Base-by-base conservation (phyloP, 2,329 filamentous ascomycete species). In the Fusarium globosum region DNA sequence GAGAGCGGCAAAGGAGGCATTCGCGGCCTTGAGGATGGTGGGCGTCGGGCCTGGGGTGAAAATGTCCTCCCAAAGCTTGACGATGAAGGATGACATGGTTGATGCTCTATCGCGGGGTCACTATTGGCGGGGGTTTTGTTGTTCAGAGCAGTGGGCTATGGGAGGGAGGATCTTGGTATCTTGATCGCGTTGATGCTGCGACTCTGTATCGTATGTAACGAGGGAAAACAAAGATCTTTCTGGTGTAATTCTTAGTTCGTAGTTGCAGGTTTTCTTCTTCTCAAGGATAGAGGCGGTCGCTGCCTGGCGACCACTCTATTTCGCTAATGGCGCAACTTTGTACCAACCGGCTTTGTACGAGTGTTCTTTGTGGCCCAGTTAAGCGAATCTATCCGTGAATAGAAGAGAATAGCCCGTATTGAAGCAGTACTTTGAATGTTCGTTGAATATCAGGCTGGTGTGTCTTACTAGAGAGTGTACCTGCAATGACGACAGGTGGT, bases 41-140 rank as follows among this genome's bases (percentile, higher is more conserved):
- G 94, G 94, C 2, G 95, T 98, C 52, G 96, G 90, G 65, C 96
- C 96, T 2, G 96, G 94, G 10, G 93, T 96, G 88, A 98, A 98
- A 86, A 98, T 91, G 80, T 94, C 97, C 80, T 93, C 89, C 93
- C 94, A 97, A 69, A 98, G 92, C 76, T 95, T 90, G 79, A 90
- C 87, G 71, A 97, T 79, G 83, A 92, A 92, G 77, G 85, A 81
- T 20, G 90, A 85, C 89, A 91, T 91, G 76, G 65, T 75, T 52
- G 60, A 66, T 57, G 33, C 26, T 55, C 48, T 70, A 66, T 66
- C 68, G 68, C 61, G 68, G 68, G 68, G 68, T 70, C 39, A 53
- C 55, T 56, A 45, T 49, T 38, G 67, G 45, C 52, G 59, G 65
- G 52, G 46, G 38, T 35, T 41, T 39, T 52, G 39, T 69, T 69